Evolutionary conservation across 225 moss, liverwort and hornwort species (phyloP).

Genomic region (Ulota crispa): DNA sequence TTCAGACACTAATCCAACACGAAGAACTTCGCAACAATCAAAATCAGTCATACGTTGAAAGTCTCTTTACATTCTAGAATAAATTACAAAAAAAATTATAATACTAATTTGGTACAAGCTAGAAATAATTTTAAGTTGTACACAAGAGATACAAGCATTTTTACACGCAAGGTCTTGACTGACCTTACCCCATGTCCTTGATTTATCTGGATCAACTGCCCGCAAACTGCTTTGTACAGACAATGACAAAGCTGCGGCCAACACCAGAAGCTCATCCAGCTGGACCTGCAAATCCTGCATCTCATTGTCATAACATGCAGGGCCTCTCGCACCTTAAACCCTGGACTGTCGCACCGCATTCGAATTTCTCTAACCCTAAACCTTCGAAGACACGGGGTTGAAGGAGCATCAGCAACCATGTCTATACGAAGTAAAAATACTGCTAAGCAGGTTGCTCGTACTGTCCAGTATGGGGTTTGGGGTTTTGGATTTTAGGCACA

Average conservation of each 20-base stretch:
- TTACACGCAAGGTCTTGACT: background rate
- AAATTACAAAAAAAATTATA: background rate
- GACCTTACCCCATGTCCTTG: constrained; percentile 2
- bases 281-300: constrained; percentile 18
- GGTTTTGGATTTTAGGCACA: too few species aligned
- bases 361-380: background rate
- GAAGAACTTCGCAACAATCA: background rate
- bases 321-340: background rate
- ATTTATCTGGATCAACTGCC: background rate
- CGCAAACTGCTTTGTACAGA: constrained; percentile 13
- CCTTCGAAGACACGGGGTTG: background rate
- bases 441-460: background rate
- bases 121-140: background rate
- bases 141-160: background rate
- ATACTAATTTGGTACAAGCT: background rate
- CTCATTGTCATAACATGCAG: background rate
- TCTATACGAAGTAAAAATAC: background rate
- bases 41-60: background rate
- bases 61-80: background rate
- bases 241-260: constrained; percentile 9
- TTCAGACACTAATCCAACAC: background rate
- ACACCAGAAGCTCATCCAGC: constrained; percentile 14
- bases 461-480: background rate
- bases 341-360: background rate
- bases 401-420: constrained; percentile 4